Evolutionary conservation across 805 yeast genomes (phyloP), one percentile per base, ranked within the genome.

Genomic region (Hanseniaspora hatyaiensis): DNA sequence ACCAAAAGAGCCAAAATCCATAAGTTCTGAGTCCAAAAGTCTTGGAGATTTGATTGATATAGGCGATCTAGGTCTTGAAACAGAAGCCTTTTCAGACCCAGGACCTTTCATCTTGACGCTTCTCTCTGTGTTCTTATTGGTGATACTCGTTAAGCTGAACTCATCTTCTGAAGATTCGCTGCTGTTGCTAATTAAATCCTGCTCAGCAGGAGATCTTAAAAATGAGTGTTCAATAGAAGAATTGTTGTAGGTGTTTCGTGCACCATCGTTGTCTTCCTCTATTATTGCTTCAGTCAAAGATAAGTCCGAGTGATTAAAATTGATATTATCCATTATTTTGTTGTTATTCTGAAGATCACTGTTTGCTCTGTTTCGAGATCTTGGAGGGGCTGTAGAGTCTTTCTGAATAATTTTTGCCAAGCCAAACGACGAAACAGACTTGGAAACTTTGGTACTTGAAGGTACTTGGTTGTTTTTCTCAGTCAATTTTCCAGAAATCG

Each of bases 321-420:
- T 26, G 2, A 34, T 11, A 3, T 18, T 16, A 15, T 22, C 28
- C 2, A 32, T n/a, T 15, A 2, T 8, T 28, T n/a, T 26, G 15
- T 15, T 42, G 19, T 11, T 18, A n/a, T 12, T 11, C 18, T 3
- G 19, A 2, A 8, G 15, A 20, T 2, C 37, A 12, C 19, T 47
- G n/a, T 31, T 30, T n/a, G 37, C 33, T 26, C 51, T 48, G 13
- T 38, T 42, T 16, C 41, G 29, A 2, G 51, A 48, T 28, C 51
- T 41, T 22, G 51, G 51, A 11, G 51, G 51, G 9, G 34, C 50
- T 22, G 40, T 23, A 15, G 45, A 34, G 11, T 29, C 34, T n/a
- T 34, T 30, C 20, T 15, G 12, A 16, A 43, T 34, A 9, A 43
- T 43, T 18, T 28, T 15, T 3, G 48, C 34, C 12, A 44, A 22